These are phyloP conservation scores for Wilcoxina mikolae DNA, from an alignment of 495 filamentous ascomycete species.

Conservation along the genomic window DNA sequence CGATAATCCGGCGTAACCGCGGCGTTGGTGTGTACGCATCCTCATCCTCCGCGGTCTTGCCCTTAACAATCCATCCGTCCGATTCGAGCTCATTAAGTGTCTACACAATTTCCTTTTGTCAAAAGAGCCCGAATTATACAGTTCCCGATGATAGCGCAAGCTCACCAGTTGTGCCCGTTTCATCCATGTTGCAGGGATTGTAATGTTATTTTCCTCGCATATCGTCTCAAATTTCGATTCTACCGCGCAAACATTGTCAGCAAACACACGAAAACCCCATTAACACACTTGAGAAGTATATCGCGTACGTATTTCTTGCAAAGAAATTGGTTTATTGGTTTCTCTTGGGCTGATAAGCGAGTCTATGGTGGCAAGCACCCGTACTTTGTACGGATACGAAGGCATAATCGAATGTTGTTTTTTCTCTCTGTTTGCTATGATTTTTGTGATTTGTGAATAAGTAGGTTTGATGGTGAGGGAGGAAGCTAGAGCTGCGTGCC, in stretches of 20 bases:
- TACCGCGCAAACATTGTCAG: not conserved
- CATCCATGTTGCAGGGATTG: conserved; percentile 20
- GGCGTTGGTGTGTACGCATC: conserved; percentile 14
- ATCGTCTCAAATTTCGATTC: conserved; percentile 4
- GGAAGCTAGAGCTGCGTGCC: not conserved
- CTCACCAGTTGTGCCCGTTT: conserved; percentile 12
- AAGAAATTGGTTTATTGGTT: conserved; percentile 11
- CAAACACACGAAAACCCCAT: not conserved
- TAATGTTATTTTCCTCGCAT: conserved; percentile 5
- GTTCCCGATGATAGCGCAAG: not conserved
- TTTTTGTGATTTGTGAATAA: not conserved
- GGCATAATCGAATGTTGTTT: conserved; percentile 13
- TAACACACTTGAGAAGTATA: not conserved
- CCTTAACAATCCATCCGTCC: conserved; percentile 19
- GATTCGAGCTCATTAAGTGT: conserved; percentile 19
- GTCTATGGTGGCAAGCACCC: conserved; percentile 27
- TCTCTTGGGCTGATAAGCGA: conserved; percentile 16
- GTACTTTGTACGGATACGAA: conserved; percentile 24
- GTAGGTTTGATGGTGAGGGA: not conserved
- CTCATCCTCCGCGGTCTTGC: not conserved
- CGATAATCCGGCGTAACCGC: conserved; percentile 14
- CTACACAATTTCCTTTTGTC: conserved; percentile 5
- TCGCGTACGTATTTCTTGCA: conserved; percentile 15
- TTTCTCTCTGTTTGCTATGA: not conserved
- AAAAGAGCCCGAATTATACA: not conserved